Evolutionary conservation across 345 rosid genomes (phyloP), one percentile per base, ranked within the genome.

Genomic region (Salix suchowensis): DNA sequence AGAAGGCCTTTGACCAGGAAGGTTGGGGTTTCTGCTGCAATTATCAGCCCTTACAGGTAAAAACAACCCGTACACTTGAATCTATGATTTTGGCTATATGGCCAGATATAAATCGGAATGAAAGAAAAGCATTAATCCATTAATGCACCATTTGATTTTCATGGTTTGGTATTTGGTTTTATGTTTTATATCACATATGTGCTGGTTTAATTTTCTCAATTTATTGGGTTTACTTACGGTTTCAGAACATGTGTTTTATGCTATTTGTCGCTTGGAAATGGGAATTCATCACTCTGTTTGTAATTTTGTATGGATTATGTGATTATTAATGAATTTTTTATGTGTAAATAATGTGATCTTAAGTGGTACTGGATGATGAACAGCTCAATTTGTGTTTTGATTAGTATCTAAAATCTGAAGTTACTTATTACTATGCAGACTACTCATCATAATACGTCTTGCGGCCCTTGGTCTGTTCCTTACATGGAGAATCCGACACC

Each of bases 31-130:
- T 89, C 96, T 44, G 81, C 91, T 74, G 96, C 96, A 11, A 84
- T 91, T 79, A 73, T 91, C 76, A 91, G 93, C 80, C 96, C 93
- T 7, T 91, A 89, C 87, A 85, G 93, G 96, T 91, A 73, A 39
- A 13, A 40, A 2, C 1, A 46, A 21, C 28, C 30, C 9, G 28
- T 6, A n/a, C 21, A 3, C 6, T 46, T 46, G 50, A 13, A 46
- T 46, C 50, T 36, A 37, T 4, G 4, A 21, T 48, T 14, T 36
- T 65, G n/a, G 30, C 21, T 74, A 10, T 55, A 21, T 5, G 32
- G 2, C 32, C 24, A 14, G 21, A 13, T 52, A 18, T 52, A 52
- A 52, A 52, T 18, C 2, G 58, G 58, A 52, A 52, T 19, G 10
- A 52, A 18, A 52, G 58, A 52, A 6, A 18, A 52, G 10, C 5